These are phyloP conservation scores for Sporisorium iseilematis-ciliati DNA, from an alignment of 1,284 basidiomycete species.

Conservation along the genomic window DNA sequence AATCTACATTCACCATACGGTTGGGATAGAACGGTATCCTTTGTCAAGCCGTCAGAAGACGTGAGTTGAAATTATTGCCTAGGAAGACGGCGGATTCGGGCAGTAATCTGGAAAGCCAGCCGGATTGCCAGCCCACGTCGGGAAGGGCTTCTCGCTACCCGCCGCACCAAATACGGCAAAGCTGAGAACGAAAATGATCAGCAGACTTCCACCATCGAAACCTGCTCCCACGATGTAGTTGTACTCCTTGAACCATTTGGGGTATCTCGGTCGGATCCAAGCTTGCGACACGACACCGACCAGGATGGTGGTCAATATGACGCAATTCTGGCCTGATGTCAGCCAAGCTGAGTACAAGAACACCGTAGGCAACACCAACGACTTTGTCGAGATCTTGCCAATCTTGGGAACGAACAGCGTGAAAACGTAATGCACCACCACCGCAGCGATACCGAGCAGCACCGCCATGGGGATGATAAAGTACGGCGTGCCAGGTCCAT, in stretches of 20 bases:
- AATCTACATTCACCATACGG: no score
- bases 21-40: no score
- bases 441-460: constrained; percentile 30
- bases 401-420: constrained; percentile 19
- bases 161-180: constrained; percentile 79
- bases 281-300: constrained; percentile 76
- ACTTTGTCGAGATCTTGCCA: constrained; percentile 15
- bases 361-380: constrained; percentile 32
- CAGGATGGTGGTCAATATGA: constrained; percentile 73
- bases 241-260: constrained; percentile 76
- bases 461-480: constrained; percentile 46
- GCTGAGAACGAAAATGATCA: constrained; percentile 78
- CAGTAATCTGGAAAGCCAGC: constrained; percentile 29
- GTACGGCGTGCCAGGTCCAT: constrained; percentile 27
- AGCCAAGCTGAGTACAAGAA: constrained; percentile 55
- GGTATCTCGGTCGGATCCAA: constrained; percentile 75
- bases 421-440: constrained; percentile 28
- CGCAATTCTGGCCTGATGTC: constrained; percentile 75
- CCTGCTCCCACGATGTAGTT: constrained; percentile 79
- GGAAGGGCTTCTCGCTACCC: constrained; percentile 74
- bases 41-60: no score
- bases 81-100: constrained; percentile 16
- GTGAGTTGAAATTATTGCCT: no score
- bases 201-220: constrained; percentile 78
- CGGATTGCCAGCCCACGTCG: constrained; percentile 61